Base-by-base conservation (phyloP, 768 basidiomycete genomes). In the Pisolithus albus region DNA sequence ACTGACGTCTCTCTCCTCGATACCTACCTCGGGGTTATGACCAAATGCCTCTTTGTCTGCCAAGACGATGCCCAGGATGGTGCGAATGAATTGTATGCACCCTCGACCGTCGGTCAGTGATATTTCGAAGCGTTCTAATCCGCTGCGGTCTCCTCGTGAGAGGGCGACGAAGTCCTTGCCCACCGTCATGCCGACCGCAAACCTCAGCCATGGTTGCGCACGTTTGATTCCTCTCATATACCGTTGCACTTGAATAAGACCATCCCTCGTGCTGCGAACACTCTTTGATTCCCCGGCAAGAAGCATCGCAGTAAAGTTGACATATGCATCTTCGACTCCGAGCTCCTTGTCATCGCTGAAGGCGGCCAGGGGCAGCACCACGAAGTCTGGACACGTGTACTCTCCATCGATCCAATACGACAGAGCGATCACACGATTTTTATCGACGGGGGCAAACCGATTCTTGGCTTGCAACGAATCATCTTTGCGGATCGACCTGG, bases 301-400 rank as follows among this genome's bases (percentile, higher is more conserved):
- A 7, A 24, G 24, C 18, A 52, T 34, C n/a, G n/a, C 28, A 7
- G 52, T 52, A 41, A 52, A 52, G 11, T 47, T 52, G 18, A 47
- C 7, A 24, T 46, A 52, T 28, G 11, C 8, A 2, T 48, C 4
- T 5, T 36, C 5, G 28, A 38, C 46, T 19, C 18, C 4, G 0
- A 21, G 30, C 32, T 10, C 32, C 28, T 28, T 1, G 18, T 32
- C 34, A 37, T 19, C 9, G 2, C 37, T 32, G 42, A 48, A 52
- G 3, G 52, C 40, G 5, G 16, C 30, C 1, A 43, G 34, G 2
- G 46, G 52, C 19, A 52, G 19, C 8, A 52, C 40, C 4, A 52
- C 40, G 39, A 52, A 47, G 40, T 52, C 52, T 5, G 52, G 52
- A 19, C 52, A 24, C 46, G 48, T 43, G 40, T 52, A 46, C 18